Percentiles rank a stretch among this genome's conserved stretches.
phyloP scores from a whole-genome alignment of 177 flowering plant species.

The Vitis hybrid region DNA sequence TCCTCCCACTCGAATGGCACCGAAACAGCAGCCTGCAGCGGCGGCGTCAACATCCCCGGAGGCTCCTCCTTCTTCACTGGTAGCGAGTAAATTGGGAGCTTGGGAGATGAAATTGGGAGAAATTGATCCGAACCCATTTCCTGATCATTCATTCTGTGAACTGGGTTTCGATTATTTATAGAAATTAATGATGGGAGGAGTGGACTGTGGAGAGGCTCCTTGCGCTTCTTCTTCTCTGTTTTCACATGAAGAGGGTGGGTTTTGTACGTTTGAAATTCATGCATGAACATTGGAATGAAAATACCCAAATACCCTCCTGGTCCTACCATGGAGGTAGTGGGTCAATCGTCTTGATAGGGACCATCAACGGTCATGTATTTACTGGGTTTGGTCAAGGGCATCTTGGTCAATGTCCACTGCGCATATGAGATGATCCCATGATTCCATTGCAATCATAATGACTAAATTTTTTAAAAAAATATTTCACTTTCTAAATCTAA shows the following conservation, averaged over 20 bases:
- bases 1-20: conserved; percentile 87
- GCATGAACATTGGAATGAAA: neutral
- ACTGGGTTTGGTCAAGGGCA: no score
- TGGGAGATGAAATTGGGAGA: conserved; percentile 33
- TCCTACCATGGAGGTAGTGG: neutral
- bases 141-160: neutral
- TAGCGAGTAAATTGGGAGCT: conserved; percentile 45
- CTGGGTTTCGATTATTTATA: conserved; percentile 6
- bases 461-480: no score
- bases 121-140: conserved; percentile 1
- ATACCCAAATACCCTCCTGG: no score
- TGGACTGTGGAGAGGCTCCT: conserved; percentile 23
- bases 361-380: conserved; percentile 15
- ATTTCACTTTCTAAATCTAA: no score
- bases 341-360: conserved; percentile 2
- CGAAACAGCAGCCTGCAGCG: conserved; percentile 42
- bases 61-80: conserved; percentile 37
- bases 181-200: neutral
- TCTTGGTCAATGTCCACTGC: no score
- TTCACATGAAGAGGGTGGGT: conserved; percentile 26
- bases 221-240: conserved; percentile 26
- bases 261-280: neutral
- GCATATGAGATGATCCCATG: no score
- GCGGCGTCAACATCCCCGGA: conserved; percentile 57
- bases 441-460: no score